Evolutionary conservation across 495 filamentous ascomycete species (phyloP).

Genomic region (Venustampulla echinocandica): DNA sequence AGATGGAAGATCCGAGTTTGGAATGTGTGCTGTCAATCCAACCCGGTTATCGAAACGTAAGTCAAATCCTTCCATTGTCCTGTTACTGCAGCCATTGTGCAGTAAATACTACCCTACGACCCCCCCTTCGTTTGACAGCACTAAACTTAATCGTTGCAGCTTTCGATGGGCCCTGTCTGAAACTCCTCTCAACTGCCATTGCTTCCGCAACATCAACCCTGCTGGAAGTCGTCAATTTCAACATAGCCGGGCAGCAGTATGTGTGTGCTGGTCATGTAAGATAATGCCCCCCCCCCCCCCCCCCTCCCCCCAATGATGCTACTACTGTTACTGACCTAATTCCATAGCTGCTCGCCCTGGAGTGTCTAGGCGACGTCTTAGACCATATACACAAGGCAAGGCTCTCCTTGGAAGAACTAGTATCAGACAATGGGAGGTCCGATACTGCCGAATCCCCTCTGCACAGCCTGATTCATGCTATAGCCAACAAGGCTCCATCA

Average conservation of each 20-base stretch:
- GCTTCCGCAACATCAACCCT: too few species aligned
- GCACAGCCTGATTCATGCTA: too few species aligned
- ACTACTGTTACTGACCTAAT: background rate
- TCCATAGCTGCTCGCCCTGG: background rate
- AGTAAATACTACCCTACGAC: too few species aligned
- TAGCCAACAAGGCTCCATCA: background rate
- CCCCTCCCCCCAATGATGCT: background rate
- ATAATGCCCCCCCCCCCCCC: too few species aligned
- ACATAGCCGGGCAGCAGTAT: slow-evolving; percentile 32
- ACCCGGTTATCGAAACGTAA: background rate
- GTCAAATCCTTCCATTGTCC: too few species aligned
- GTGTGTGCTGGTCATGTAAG: slow-evolving; percentile 31
- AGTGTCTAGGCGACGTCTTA: background rate
- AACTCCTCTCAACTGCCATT: too few species aligned
- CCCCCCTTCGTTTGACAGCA: too few species aligned
- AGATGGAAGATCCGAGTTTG: background rate
- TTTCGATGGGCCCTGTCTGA: too few species aligned
- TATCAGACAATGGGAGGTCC: too few species aligned
- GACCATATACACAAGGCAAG: background rate
- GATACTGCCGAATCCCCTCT: background rate
- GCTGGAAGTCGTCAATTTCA: slow-evolving; percentile 33
- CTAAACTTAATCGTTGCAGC: background rate
- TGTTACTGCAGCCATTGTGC: too few species aligned
- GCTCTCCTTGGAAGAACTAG: background rate
- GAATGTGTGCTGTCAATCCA: background rate